Base-by-base conservation (phyloP, 306 rosid species). In the Dryas alaskensis region DNA sequence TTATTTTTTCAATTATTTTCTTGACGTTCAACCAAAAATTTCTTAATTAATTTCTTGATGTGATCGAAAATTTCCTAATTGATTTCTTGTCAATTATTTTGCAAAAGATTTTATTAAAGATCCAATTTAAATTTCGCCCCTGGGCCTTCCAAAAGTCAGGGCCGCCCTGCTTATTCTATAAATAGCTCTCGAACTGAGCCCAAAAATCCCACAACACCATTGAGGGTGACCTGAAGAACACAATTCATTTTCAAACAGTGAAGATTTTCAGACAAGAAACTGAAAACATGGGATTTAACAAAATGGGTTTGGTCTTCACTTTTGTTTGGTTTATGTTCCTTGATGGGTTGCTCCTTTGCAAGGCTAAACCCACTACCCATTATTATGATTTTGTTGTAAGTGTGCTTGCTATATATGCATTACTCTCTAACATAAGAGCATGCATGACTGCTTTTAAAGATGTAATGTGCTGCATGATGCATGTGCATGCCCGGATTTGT, bases 201-300 rank as follows among this genome's bases (percentile, higher is more conserved):
- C 1, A 27, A 31, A 31, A 25, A 31, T 27, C 46, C 8, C 74
- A 54, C 7, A 53, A 43, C 65, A 8, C 44, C 25, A 12, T 58
- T 46, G 3, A 72, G 76, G 67, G 76, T 0, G 55, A 72, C 67
- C 76, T 46, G 76, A 58, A 59, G 47, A 7, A 72, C 67, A 72
- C 76, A 57, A 10, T 25, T 10, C 13, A 31, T 31, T 31, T 31
- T 31, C 39, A 39, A 27, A n/a, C 0, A 10, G 46, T 11, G 65
- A 13, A 60, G 37, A 37, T 25, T 57, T 44, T 70, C 65, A 22
- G 54, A 57, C 27, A 43, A 70, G 22, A 17, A 17, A 12, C 75
- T 45, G 57, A 58, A 65, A 45, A 45, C 27, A 58, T 45, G 58
- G 67, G 10, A n/a, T 14, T 27, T 25, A 46, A 45, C 57, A 59